A percentile compares a stretch with the other conserved stretches of the same genome.
Evolutionary conservation across 1,284 basidiomycete species (phyloP).

Genomic region (Rhodotorula sp.): DNA sequence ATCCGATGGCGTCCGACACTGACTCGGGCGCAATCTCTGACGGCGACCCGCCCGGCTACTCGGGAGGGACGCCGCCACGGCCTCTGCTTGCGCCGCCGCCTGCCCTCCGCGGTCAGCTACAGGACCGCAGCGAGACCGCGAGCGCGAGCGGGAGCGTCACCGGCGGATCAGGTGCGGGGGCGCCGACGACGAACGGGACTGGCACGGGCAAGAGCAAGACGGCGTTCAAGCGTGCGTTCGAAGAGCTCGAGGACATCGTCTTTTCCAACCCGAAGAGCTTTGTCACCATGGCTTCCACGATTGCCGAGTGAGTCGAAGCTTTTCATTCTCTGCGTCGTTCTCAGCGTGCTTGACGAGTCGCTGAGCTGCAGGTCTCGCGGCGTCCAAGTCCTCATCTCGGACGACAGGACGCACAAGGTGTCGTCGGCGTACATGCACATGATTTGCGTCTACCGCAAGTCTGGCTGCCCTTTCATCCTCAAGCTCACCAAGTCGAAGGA

Average conservation of each 20-base stretch:
- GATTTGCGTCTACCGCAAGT: conserved; percentile 30
- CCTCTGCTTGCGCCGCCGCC: conserved; percentile 6
- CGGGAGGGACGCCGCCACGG: neutral
- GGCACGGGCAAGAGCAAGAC: neutral
- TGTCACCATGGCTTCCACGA: conserved; percentile 17
- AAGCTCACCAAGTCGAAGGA: conserved; percentile 34
- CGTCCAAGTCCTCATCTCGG: conserved; percentile 22
- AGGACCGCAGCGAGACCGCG: neutral
- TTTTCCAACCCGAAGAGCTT: conserved; percentile 32
- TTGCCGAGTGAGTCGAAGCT: conserved; percentile 21
- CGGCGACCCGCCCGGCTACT: conserved; percentile 27
- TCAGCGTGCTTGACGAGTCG: neutral
- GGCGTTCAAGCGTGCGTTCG: conserved; percentile 11
- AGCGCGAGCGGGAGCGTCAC: neutral
- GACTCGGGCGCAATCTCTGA: conserved; percentile 22
- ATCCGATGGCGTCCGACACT: conserved; percentile 13
- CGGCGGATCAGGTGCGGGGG: neutral
- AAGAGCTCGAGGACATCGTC: conserved; percentile 37
- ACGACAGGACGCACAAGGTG: conserved; percentile 34
- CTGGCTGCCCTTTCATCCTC: conserved; percentile 36
- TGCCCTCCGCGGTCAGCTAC: neutral
- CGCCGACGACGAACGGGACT: neutral
- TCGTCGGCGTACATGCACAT: conserved; percentile 39
- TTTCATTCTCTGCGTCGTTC: neutral
- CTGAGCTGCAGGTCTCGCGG: conserved; percentile 17